These are phyloP conservation scores for Apiospora arundinis DNA, from an alignment of 2,329 filamentous ascomycete species.

Conservation along the genomic window DNA sequence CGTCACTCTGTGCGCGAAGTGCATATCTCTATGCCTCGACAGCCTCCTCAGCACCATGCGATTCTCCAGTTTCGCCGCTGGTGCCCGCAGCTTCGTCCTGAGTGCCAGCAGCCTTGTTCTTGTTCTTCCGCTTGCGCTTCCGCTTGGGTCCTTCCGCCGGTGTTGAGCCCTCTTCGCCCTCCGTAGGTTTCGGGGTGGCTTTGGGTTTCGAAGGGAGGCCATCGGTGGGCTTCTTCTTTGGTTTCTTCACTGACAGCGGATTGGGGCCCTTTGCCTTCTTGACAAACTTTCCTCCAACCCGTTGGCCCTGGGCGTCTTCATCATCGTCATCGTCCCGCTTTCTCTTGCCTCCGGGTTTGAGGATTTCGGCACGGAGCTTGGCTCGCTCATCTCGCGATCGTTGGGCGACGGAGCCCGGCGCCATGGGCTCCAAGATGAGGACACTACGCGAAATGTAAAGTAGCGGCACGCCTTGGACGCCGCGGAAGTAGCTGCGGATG, in stretches of 20 bases:
- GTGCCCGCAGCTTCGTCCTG: conserved; percentile 21
- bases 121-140: conserved; percentile 46
- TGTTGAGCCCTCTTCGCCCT: conserved; percentile 23
- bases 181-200: conserved; percentile 25
- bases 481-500: conserved; percentile 67
- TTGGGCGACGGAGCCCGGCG: conserved; percentile 66
- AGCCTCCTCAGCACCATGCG: neutral
- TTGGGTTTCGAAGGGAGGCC: conserved; percentile 32
- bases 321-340: conserved; percentile 49
- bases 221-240: conserved; percentile 56
- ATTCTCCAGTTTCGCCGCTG: neutral
- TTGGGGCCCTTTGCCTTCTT: conserved; percentile 71
- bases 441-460: conserved; percentile 73
- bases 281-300: conserved; percentile 60
- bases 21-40: neutral
- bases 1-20: neutral
- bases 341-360: conserved; percentile 59
- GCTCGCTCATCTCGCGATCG: conserved; percentile 72
- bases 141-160: conserved; percentile 38
- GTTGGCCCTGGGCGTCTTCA: conserved; percentile 30
- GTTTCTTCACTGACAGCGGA: conserved; percentile 73
- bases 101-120: conserved; percentile 25
- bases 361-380: conserved; percentile 77
- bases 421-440: conserved; percentile 82
- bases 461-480: conserved; percentile 74